Evolutionary conservation across 2,329 filamentous ascomycete species (phyloP).

Genomic region (Fusarium sp.): DNA sequence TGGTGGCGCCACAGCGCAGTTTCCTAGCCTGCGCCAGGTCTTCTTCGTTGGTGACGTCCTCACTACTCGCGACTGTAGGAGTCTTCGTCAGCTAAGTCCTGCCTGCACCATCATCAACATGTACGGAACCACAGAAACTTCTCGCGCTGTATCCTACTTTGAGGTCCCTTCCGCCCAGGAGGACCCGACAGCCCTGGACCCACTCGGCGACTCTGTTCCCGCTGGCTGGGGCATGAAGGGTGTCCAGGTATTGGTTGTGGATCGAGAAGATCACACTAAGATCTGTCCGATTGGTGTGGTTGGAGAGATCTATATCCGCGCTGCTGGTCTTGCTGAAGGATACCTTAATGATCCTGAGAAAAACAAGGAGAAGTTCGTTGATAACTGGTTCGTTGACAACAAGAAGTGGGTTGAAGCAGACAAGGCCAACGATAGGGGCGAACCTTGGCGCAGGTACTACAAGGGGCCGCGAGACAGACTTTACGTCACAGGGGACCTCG

Average conservation of each 20-base stretch:
- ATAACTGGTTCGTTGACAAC: slow-evolving; percentile 87
- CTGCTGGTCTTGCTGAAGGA: slow-evolving; percentile 85
- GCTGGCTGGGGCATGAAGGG: slow-evolving; percentile 88
- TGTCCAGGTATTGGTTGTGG: slow-evolving; percentile 88
- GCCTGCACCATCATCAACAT: slow-evolving; percentile 50
- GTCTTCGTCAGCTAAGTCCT: slow-evolving; percentile 75
- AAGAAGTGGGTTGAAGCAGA: slow-evolving; percentile 70
- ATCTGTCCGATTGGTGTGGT: slow-evolving; percentile 84
- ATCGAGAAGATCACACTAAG: slow-evolving; percentile 72
- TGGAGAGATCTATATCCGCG: slow-evolving; percentile 86
- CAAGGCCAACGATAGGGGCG: slow-evolving; percentile 65
- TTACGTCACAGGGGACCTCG: slow-evolving; percentile 90
- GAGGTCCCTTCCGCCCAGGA: slow-evolving; percentile 71
- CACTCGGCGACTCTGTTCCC: slow-evolving; percentile 76
- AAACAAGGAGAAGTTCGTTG: slow-evolving; percentile 81
- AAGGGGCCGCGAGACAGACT: slow-evolving; percentile 84
- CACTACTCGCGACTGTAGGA: slow-evolving; percentile 83
- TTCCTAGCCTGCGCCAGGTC: slow-evolving; percentile 70
- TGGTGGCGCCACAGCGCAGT: slow-evolving; percentile 82
- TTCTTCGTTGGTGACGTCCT: slow-evolving; percentile 95
- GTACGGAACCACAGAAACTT: slow-evolving; percentile 49
- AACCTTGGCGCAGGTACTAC: slow-evolving; percentile 71
- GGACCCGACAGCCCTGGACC: slow-evolving; percentile 65
- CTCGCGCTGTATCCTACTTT: slow-evolving; percentile 82
- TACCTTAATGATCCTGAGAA: slow-evolving; percentile 72